A percentile compares a stretch with the other conserved stretches of the same genome.
These are phyloP conservation scores for Neurospora sp. DNA, from an alignment of 495 filamentous ascomycete genomes.

Conservation along the genomic window DNA sequence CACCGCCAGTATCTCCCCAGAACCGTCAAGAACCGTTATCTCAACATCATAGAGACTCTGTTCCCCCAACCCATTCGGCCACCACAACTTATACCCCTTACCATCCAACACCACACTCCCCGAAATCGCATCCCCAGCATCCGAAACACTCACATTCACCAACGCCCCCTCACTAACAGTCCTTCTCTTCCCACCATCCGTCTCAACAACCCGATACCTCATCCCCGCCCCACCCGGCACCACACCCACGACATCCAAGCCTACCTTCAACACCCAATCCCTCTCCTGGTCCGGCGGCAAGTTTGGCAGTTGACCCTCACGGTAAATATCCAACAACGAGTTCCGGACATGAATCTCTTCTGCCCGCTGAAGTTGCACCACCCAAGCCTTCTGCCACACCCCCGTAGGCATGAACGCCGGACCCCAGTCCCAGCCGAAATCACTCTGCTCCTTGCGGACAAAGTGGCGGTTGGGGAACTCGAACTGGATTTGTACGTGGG, in stretches of 20 bases:
- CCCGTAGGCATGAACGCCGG: conserved; percentile 57
- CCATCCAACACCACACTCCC: conserved; percentile 38
- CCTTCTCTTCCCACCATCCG: conserved; percentile 35
- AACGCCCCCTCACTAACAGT: conserved; percentile 37
- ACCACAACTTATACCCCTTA: conserved; percentile 50
- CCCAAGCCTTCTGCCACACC: conserved; percentile 55
- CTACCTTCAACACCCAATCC: conserved; percentile 62
- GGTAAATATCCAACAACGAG: conserved; percentile 50
- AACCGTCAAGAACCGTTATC: conserved; percentile 33
- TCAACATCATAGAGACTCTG: conserved; percentile 52
- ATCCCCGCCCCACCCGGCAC: conserved; percentile 40
- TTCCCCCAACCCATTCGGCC: conserved; percentile 49
- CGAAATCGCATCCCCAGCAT: conserved; percentile 38
- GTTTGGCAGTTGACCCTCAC: conserved; percentile 50
- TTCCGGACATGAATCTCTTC: conserved; percentile 43
- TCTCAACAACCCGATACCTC: conserved; percentile 37
- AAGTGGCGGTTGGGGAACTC: conserved; percentile 51
- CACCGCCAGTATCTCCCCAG: conserved; percentile 28
- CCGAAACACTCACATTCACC: conserved; percentile 34
- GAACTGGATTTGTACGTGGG: conserved; percentile 34
- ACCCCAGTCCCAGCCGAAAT: conserved; percentile 68
- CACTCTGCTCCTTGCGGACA: conserved; percentile 59
- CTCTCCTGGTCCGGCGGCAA: conserved; percentile 49
- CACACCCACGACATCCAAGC: conserved; percentile 50
- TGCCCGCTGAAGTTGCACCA: conserved; percentile 46